Evolutionary conservation across 2,329 filamentous ascomycete species (phyloP).

Genomic region (Penicillium psychrosexuale): DNA sequence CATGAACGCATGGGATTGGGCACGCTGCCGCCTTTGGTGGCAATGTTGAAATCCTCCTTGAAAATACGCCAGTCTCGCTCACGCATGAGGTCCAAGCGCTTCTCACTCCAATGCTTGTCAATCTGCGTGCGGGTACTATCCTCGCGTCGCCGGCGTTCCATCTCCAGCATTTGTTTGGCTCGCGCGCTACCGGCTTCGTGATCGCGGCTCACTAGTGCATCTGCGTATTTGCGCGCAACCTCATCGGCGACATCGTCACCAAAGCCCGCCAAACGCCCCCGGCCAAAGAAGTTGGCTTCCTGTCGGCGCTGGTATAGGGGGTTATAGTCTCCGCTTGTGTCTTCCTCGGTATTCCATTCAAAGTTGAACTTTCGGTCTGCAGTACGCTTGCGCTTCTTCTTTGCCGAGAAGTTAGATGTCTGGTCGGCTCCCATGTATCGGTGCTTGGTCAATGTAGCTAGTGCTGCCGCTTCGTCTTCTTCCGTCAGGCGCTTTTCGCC

Average conservation of each 20-base stretch:
- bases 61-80: conserved; percentile 99
- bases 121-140: conserved; percentile 69
- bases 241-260: conserved; percentile 55
- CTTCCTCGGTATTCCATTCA: conserved; percentile 93
- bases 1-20: conserved; percentile 96
- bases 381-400: conserved; percentile 91
- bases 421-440: conserved; percentile 90
- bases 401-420: conserved; percentile 86
- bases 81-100: conserved; percentile 87
- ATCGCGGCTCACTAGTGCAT: conserved; percentile 71
- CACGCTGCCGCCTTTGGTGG: conserved; percentile 85
- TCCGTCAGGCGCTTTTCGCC: conserved; percentile 46
- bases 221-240: conserved; percentile 57
- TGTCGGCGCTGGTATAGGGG: conserved; percentile 70
- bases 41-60: conserved; percentile 98
- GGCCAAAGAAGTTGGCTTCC: conserved; percentile 67
- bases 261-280: conserved; percentile 66
- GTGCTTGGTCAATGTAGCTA: conserved; percentile 70
- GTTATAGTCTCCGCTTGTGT: conserved; percentile 81
- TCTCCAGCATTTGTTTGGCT: conserved; percentile 77
- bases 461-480: conserved; percentile 61
- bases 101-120: conserved; percentile 95
- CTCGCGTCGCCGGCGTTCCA: conserved; percentile 74
- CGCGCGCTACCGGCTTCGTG: conserved; percentile 70
- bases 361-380: conserved; percentile 99